phyloP scores from a whole-genome alignment of 2,329 filamentous ascomycete genomes.

The Neonectria hederae region DNA sequence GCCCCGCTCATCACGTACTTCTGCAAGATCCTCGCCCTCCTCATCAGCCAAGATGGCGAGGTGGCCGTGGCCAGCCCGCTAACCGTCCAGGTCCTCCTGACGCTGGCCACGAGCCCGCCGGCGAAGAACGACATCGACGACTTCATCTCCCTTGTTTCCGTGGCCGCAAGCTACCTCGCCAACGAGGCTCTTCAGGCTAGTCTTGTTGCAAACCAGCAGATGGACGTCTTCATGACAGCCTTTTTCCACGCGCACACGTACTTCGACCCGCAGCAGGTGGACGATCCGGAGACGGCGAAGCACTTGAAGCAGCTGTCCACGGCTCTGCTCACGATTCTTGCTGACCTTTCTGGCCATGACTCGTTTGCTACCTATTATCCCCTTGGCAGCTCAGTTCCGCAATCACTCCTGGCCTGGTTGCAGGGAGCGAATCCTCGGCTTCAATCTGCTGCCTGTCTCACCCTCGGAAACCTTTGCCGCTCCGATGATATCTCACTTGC shows the following conservation, averaged over 20 bases:
- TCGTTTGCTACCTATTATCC: constrained; percentile 55
- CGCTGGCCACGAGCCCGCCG: constrained; percentile 54
- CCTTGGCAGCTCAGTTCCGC: constrained; percentile 53
- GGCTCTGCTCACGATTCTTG: constrained; percentile 61
- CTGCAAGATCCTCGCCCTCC: constrained; percentile 65
- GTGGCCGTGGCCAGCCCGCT: constrained; percentile 52
- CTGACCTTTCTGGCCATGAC: constrained; percentile 62
- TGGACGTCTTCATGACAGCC: constrained; percentile 57
- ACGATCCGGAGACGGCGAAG: constrained; percentile 55
- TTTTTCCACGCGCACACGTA: constrained; percentile 59
- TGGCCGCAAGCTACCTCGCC: constrained; percentile 65
- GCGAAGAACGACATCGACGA: constrained; percentile 61
- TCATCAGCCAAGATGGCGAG: constrained; percentile 64
- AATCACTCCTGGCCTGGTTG: constrained; percentile 60
- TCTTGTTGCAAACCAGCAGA: constrained; percentile 52
- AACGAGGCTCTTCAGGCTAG: constrained; percentile 60
- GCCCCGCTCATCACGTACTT: constrained; percentile 60
- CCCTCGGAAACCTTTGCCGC: constrained; percentile 69
- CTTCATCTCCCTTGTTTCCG: constrained; percentile 61
- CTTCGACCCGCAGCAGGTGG: constrained; percentile 51
- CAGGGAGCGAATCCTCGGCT: constrained; percentile 53
- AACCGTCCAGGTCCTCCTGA: constrained; percentile 61
- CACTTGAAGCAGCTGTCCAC: constrained; percentile 60
- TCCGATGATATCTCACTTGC: constrained; percentile 63
- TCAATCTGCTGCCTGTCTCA: constrained; percentile 67